Base-by-base conservation (phyloP, 164 flowering plant species). In the Vitis amurensis region DNA sequence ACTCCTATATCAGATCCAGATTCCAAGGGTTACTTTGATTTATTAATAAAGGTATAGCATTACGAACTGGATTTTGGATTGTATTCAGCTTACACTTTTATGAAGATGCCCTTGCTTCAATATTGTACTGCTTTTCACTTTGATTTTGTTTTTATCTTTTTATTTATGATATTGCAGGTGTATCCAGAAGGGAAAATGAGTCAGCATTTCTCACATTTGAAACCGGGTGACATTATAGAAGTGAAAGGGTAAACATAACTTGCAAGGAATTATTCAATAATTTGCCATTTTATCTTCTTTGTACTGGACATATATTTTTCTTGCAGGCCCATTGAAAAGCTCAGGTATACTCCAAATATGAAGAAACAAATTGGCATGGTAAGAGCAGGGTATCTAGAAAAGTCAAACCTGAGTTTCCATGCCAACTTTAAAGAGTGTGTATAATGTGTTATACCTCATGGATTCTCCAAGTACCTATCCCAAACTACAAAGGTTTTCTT, bases 111-210 rank as follows among this genome's bases (percentile, higher is more conserved):
- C 14, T 27, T 68, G 50, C 52, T 16, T 59, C 52, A 49, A 14
- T 47, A 23, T 13, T 48, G 4, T 64, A 17, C 2, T 66, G 29
- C n/a, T 60, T 61, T 57, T 47, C n/a, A 23, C 27, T 4, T 47
- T 44, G 15, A 23, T 23, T 11, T 30, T 15, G 11, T 63, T 58
- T 17, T 11, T 15, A 5, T 12, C 8, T 61, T 48, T 11, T 19
- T 65, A 17, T 64, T 29, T 71, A 47, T 47, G 65, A 50, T 69
- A 50, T n/a, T 81, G 55, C 85, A 96, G 99, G 86, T 92, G 67
- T 96, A 96, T 83, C 98, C 99, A 17, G 93, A 96, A 67, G 99
- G 99, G 29, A 92, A 96, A 85, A 93, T 93, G 99, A 96, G 97
- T 80, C 98, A 88, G 80, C 88, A 96, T 82, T 81, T 93, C 63